Base-by-base conservation (phyloP, 495 filamentous ascomycete species). In the Podospora pseudocomata region DNA sequence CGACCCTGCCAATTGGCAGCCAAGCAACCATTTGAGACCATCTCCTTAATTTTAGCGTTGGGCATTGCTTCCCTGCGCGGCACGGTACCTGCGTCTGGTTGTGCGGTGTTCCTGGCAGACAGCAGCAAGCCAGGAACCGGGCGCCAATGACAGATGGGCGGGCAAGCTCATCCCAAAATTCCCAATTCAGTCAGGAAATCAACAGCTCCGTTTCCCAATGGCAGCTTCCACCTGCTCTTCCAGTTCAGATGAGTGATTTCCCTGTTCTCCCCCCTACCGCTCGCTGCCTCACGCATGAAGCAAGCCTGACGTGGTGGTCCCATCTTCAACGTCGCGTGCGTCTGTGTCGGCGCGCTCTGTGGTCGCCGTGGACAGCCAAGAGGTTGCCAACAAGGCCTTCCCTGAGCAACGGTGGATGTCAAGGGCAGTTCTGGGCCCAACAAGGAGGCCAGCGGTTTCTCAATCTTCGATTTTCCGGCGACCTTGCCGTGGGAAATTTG, bases 41-140 rank as follows among this genome's bases (percentile, higher is more conserved):
- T 73, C 73, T 74, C 73, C 73, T 78, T 77, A 77, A 78, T 76
- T 73, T 78, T 71, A 75, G 67, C 60, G 65, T 66, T 66, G 58
- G 65, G 69, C 66, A 56, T 61, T 56, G 60, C 27, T 67, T 62
- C 65, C 67, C 39, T 69, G 67, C 61, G 28, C 66, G 63, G 59
- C 60, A 61, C 69, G 32, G 73, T 73, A 70, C 67, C 71, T 71
- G 71, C 73, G 63, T 67, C 23, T 59, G 68, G 18, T 49, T 49
- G 39, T 13, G 39, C 15, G 39, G 39, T 49, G 39, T 49, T 49
- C 64, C 62, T 68, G n/a, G 55, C 23, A 19, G 55, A 32, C 55
- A 6, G 55, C 55, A 19, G 23, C 55, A 18, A 44, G n/a, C 30
- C 64, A 64, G 53, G 60, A 67, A 67, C 39, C 39, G 13, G 39